Conservation (phyloP, 805 yeast genomes). For the Suhomyces prunicola region DNA sequence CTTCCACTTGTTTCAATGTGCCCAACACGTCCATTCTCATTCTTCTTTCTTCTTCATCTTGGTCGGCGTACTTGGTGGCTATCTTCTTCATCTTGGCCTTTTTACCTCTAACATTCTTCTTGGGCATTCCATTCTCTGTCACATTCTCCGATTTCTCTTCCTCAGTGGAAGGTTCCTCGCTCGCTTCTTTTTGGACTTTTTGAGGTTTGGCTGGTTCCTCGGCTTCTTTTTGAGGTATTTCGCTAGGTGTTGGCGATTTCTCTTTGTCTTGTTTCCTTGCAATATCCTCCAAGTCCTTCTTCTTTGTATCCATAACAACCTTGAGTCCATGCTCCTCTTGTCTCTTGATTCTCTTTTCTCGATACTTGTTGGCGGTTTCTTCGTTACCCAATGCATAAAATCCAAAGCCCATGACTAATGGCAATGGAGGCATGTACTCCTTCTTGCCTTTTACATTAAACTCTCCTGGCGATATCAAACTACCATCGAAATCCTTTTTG, state of each 20-base stretch:
- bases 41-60: slow-evolving; percentile 83
- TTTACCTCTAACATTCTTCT: slow-evolving; percentile 68
- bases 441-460: slow-evolving; percentile 56
- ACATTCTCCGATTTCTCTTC: background rate
- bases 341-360: slow-evolving; percentile 24
- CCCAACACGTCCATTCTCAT: slow-evolving; percentile 81
- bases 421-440: slow-evolving; percentile 71
- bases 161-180: slow-evolving; percentile 1
- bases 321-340: slow-evolving; percentile 39
- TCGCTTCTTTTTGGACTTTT: background rate
- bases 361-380: slow-evolving; percentile 40
- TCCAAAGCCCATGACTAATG: slow-evolving; percentile 85
- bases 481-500: slow-evolving; percentile 62
- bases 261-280: background rate
- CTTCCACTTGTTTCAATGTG: slow-evolving; percentile 60
- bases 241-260: background rate
- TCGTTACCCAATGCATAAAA: slow-evolving; percentile 70
- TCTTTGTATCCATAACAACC: slow-evolving; percentile 33
- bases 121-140: slow-evolving; percentile 6
- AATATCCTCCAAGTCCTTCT: slow-evolving; percentile 32
- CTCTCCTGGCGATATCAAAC: slow-evolving; percentile 58
- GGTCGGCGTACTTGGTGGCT: slow-evolving; percentile 79
- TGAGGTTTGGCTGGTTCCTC: background rate
- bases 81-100: slow-evolving; percentile 81
- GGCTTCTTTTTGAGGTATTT: background rate